Base-by-base conservation (phyloP, 306 rosid genomes). In the Datisca glomerata region DNA sequence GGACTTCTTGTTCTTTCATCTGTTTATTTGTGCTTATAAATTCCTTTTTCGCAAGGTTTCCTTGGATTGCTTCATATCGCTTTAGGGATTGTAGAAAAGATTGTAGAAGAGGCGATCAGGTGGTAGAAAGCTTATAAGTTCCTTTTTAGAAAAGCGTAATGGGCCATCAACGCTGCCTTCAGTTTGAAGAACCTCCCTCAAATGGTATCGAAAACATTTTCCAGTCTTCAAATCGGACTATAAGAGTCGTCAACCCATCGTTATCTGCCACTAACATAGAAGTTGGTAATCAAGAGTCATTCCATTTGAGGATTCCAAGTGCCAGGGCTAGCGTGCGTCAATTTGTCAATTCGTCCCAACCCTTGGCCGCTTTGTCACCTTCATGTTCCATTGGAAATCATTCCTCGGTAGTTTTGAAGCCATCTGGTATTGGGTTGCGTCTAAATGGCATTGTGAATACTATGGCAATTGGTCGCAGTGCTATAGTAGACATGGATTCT, bases 131-230 rank as follows among this genome's bases (percentile, higher is more conserved):
- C n/a, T n/a, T n/a, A n/a, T n/a, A n/a, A n/a, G n/a, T n/a, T n/a
- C n/a, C n/a, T n/a, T n/a, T n/a, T n/a, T n/a, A n/a, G n/a, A n/a
- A n/a, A n/a, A n/a, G n/a, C n/a, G n/a, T n/a, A n/a, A n/a, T n/a
- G n/a, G n/a, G n/a, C n/a, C n/a, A n/a, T 45, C 63, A 76, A 60
- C 81, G 79, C 32, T 64, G 73, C 64, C 79, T 78, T 55, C 77
- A 67, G 47, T 74, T 66, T 52, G 85, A 51, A 59, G 85, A 65
- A 61, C 68, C 60, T 32, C 11, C 61, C 44, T 41, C 50, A 41
- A 16, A 12, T 67, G 42, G 51, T 49, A 32, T 34, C 39, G 58
- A 42, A 47, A 52, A 58, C 17, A 50, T 24, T 8, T 52, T 23
- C 14, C 39, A 24, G 16, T 43, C 60, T 51, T 39, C 57, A 16